Percentiles rank a stretch among this genome's conserved stretches.
phyloP scores from a whole-genome alignment of 352 stramenopile genomes.

The Phytophthora chlamydospora region DNA sequence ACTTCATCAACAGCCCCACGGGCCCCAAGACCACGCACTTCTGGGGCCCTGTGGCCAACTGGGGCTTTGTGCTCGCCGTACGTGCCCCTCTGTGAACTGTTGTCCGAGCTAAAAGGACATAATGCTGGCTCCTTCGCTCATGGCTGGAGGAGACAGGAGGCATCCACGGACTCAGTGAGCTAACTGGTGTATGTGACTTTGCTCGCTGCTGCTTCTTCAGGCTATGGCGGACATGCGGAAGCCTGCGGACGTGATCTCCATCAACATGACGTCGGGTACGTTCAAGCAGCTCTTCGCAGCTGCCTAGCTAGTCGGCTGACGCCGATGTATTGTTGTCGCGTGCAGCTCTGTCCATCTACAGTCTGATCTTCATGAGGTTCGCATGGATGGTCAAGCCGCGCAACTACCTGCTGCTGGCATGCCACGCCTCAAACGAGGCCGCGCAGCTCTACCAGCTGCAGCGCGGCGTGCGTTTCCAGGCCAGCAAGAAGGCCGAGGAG shows the following conservation, averaged over 20 bases:
- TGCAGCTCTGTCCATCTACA: constrained; percentile 84
- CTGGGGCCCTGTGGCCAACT: constrained; percentile 89
- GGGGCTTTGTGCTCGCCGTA: constrained; percentile 88
- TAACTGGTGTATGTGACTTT: constrained; percentile 8
- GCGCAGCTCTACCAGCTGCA: constrained; percentile 87
- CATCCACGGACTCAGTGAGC: too few species aligned
- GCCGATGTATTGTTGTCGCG: neutral
- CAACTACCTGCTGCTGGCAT: constrained; percentile 87
- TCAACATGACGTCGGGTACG: constrained; percentile 87
- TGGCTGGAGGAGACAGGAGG: too few species aligned
- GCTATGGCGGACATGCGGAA: constrained; percentile 86
- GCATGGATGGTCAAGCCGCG: constrained; percentile 89
- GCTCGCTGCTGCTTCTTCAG: constrained; percentile 35
- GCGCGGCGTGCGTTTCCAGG: constrained; percentile 51
- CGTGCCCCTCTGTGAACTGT: constrained; percentile 7
- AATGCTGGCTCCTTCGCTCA: too few species aligned
- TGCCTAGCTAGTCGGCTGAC: neutral
- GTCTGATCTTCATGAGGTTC: constrained; percentile 90
- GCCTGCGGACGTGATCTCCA: constrained; percentile 81
- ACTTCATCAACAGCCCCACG: constrained; percentile 83
- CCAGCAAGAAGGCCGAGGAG: constrained; percentile 42
- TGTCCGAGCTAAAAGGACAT: too few species aligned
- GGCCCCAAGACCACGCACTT: constrained; percentile 90
- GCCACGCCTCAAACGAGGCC: constrained; percentile 83
- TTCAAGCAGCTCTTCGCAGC: neutral